phyloP scores from a whole-genome alignment of 2,329 filamentous ascomycete genomes.

The Arthroderma sp. region DNA sequence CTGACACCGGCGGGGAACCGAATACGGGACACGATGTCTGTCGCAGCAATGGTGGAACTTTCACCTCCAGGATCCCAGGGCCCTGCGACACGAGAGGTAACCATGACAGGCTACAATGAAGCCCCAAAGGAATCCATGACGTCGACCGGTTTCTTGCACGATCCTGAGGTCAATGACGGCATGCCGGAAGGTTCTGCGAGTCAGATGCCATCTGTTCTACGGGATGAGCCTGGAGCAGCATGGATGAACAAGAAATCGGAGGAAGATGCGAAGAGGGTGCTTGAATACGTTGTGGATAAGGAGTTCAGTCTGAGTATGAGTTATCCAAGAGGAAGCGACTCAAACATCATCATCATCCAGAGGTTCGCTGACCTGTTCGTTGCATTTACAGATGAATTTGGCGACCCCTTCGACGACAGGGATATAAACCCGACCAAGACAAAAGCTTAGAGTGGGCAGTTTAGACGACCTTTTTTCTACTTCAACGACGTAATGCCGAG shows the following conservation, averaged over 20 bases:
- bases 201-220: slow-evolving; percentile 10
- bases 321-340: not conserved
- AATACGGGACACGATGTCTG: slow-evolving; percentile 17
- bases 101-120: slow-evolving; percentile 14
- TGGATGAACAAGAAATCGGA: slow-evolving; percentile 47
- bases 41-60: slow-evolving; percentile 33
- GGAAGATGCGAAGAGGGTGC: slow-evolving; percentile 43
- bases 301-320: slow-evolving; percentile 39
- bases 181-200: slow-evolving; percentile 1
- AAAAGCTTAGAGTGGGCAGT: not conserved
- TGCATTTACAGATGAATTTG: slow-evolving; percentile 31
- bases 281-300: slow-evolving; percentile 41
- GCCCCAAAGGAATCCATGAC: not conserved
- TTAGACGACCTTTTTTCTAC: not conserved
- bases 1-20: slow-evolving; percentile 31
- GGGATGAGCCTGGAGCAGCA: slow-evolving; percentile 36
- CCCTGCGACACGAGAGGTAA: slow-evolving; percentile 11
- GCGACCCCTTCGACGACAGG: slow-evolving; percentile 35
- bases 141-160: not conserved
- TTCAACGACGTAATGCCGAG: not conserved
- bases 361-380: not conserved
- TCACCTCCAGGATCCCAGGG: slow-evolving; percentile 45
- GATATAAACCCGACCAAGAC: slow-evolving; percentile 21
- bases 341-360: not conserved
- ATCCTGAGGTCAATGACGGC: slow-evolving; percentile 6